Evolutionary conservation across 2,329 filamentous ascomycete species (phyloP), one percentile per base, ranked within the genome.

Genomic region (Stachybotrys elegans): DNA sequence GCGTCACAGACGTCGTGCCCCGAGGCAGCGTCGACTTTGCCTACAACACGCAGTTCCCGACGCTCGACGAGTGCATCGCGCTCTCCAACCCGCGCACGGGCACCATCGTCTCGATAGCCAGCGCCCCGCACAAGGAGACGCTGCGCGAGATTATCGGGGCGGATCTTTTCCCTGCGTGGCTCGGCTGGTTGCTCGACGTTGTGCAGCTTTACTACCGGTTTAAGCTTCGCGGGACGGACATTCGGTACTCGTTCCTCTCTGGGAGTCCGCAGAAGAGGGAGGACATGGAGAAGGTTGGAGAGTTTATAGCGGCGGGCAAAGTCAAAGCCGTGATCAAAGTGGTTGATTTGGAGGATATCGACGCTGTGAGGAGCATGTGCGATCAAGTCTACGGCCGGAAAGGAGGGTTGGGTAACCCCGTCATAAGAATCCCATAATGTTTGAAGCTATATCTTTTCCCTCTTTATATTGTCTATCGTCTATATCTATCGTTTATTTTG

Each of bases 1-100:
- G 68, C 5, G 55, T 75, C 3, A 51, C 57, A 23, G 47, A 63
- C 6, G 57, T 44, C 14, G 64, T 77, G 2, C 60, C 66, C 3
- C 53, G 52, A 3, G 69, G 67, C 20, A 70, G 59, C 16, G 67
- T 78, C 4, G 76, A 79, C 50, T 67, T 78, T 43, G 64, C 73
- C 21, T 65, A 71, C 40, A 76, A 75, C 54, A 78, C 76, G 19
- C 67, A 71, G 31, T 67, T 63, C 48, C 5, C 43, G 12, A 59
- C 68, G 1, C 55, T 76, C 39, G 50, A 57, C 4, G 51, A 58
- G 4, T 65, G 62, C 23, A 62, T 77, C n/a, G 55, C 65, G 4
- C 48, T 73, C 4, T 50, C 65, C n/a, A 64, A 68, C 12, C 59
- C 53, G 1, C 37, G 57, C 2, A 60, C 54, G 2, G 71, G 71